Evolutionary conservation across 2,329 filamentous ascomycete species (phyloP).

Genomic region (Colletotrichum cuscutae): DNA sequence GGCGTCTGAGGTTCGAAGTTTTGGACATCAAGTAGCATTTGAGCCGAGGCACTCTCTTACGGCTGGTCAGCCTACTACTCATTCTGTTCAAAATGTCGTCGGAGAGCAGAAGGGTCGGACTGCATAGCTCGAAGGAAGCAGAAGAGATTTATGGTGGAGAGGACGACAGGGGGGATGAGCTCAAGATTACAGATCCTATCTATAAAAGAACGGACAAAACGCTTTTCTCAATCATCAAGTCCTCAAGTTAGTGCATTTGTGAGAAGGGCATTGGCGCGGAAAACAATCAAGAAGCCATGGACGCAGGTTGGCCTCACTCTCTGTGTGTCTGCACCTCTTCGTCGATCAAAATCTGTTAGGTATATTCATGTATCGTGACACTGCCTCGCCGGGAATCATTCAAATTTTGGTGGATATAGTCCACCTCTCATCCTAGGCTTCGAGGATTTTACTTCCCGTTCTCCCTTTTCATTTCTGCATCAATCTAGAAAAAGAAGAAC

Average conservation of each 20-base stretch:
- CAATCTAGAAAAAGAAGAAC: background rate
- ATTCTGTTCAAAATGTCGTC: too few species aligned
- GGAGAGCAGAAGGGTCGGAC: background rate
- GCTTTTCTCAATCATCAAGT: background rate
- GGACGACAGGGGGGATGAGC: background rate
- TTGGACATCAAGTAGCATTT: too few species aligned
- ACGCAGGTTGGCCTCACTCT: background rate
- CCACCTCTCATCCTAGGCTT: too few species aligned
- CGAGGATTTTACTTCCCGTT: too few species aligned
- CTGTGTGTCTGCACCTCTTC: background rate
- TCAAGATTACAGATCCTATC: background rate
- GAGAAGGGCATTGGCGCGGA: too few species aligned
- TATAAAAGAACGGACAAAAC: background rate
- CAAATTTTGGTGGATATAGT: background rate
- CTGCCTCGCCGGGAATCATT: background rate
- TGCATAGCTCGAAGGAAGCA: background rate
- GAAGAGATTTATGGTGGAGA: background rate
- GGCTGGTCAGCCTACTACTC: background rate
- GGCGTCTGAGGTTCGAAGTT: too few species aligned
- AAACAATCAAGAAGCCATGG: background rate
- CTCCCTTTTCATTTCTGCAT: background rate
- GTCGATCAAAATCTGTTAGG: background rate
- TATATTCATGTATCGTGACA: background rate
- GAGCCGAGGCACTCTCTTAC: background rate
- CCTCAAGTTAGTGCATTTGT: background rate